These are phyloP conservation scores for Glebionis coronaria DNA, from an alignment of 129 eudicot species.

Conservation along the genomic window DNA sequence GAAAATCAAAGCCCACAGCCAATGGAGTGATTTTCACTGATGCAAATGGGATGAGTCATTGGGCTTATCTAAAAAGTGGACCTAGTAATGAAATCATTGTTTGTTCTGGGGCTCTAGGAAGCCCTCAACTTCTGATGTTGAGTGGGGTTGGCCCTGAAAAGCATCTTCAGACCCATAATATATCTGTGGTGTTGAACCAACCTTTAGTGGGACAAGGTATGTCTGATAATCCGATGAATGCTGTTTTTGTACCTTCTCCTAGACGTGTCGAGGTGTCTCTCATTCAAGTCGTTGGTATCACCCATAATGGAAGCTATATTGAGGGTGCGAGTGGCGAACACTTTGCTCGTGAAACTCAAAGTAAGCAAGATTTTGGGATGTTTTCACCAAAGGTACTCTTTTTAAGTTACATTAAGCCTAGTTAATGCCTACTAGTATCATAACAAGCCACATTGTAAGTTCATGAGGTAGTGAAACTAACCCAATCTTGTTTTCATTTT, in stretches of 20 bases:
- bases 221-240: slow-evolving; percentile 93
- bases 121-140: slow-evolving; percentile 88
- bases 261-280: slow-evolving; percentile 72
- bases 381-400: slow-evolving; percentile 46
- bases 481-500: neutral
- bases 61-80: slow-evolving; percentile 56
- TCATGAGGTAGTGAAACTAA: neutral
- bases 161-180: slow-evolving; percentile 71
- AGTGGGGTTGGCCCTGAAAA: slow-evolving; percentile 80
- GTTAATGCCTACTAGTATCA: neutral
- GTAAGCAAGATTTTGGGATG: slow-evolving; percentile 54
- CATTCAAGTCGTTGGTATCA: slow-evolving; percentile 84
- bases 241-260: slow-evolving; percentile 77
- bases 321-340: slow-evolving; percentile 71
- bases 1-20: slow-evolving; percentile 53
- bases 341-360: slow-evolving; percentile 30
- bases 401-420: neutral
- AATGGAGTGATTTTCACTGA: slow-evolving; percentile 72
- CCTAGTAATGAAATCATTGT: slow-evolving; percentile 61
- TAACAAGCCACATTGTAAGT: neutral
- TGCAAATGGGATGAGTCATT: slow-evolving; percentile 53
- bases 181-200: slow-evolving; percentile 56
- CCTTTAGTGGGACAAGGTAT: slow-evolving; percentile 77
- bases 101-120: slow-evolving; percentile 82
- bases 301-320: slow-evolving; percentile 67